A percentile compares a stretch with the other conserved stretches of the same genome.
phyloP scores from a whole-genome alignment of 2,329 filamentous ascomycete genomes.

The Diaporthe nobilis region DNA sequence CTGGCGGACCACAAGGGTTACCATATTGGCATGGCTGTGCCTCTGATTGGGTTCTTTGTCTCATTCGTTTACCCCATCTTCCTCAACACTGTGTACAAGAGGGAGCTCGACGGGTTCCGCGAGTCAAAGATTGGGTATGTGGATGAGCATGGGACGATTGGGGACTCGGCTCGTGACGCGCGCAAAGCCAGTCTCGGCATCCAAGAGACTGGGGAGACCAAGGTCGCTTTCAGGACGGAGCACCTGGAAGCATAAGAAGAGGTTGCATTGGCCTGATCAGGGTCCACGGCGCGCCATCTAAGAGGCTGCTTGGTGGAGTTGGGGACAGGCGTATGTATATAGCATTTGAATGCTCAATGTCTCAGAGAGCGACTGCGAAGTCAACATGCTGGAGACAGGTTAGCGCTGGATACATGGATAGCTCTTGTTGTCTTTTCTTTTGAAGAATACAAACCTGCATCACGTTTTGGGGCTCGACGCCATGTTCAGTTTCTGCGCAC shows the following conservation, averaged over 20 bases:
- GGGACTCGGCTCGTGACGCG: conserved; percentile 26
- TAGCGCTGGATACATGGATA: neutral
- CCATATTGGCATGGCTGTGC: conserved; percentile 75
- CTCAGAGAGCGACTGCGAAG: neutral
- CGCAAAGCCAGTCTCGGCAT: conserved; percentile 16
- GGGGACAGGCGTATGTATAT: neutral
- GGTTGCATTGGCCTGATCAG: neutral
- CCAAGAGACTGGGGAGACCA: conserved; percentile 26
- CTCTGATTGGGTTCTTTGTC: conserved; percentile 68
- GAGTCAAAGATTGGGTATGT: conserved; percentile 55
- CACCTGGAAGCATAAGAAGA: conserved; percentile 31
- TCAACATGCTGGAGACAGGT: neutral
- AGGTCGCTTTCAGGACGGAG: conserved; percentile 32
- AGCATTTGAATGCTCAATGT: neutral
- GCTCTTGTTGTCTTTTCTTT: neutral
- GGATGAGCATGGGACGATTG: conserved; percentile 38
- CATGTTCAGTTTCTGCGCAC: too few species aligned
- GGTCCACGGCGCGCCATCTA: neutral
- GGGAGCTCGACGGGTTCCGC: conserved; percentile 67
- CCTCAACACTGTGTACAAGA: conserved; percentile 69
- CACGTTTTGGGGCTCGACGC: neutral
- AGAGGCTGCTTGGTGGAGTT: neutral
- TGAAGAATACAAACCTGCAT: neutral
- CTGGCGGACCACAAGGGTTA: conserved; percentile 74
- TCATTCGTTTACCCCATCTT: conserved; percentile 68